A percentile compares a stretch with the other conserved stretches of the same genome.
Conservation (phyloP, 2,329 filamentous ascomycete species). For the Stachybotrys elegans region DNA sequence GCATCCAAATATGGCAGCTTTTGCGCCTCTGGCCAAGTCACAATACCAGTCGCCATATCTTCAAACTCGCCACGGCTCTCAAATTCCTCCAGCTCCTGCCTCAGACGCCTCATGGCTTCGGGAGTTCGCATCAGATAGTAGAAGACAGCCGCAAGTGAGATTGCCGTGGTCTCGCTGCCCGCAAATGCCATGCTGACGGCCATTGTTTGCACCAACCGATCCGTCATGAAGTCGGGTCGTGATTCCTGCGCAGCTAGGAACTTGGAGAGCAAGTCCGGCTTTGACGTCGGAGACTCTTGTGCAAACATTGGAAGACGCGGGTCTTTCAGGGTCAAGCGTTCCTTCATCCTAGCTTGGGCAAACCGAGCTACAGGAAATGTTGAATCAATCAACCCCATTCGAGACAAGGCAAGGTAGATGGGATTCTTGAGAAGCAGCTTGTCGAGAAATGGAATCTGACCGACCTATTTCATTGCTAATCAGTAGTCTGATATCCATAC, state of each 20-base stretch:
- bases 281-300: constrained; percentile 29
- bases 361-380: constrained; percentile 72
- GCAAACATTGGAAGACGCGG: constrained; percentile 26
- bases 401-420: constrained; percentile 61
- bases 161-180: constrained; percentile 75
- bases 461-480: constrained; percentile 43
- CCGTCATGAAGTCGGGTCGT: constrained; percentile 67
- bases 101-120: constrained; percentile 46
- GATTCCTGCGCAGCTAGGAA: constrained; percentile 65
- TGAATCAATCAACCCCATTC: constrained; percentile 61
- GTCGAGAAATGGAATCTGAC: constrained; percentile 71
- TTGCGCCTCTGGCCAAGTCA: constrained; percentile 66
- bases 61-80: constrained; percentile 45
- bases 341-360: constrained; percentile 60
- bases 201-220: constrained; percentile 64
- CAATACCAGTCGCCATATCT: constrained; percentile 51
- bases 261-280: constrained; percentile 63
- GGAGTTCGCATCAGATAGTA: constrained; percentile 68
- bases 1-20: constrained; percentile 72
- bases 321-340: constrained; percentile 48
- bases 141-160: constrained; percentile 65
- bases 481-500: not conserved
- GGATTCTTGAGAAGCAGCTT: constrained; percentile 70
- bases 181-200: constrained; percentile 70
- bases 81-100: constrained; percentile 58